Evolutionary conservation across 1,284 basidiomycete species (phyloP), one percentile per base, ranked within the genome.

Genomic region (Naganishia albida): DNA sequence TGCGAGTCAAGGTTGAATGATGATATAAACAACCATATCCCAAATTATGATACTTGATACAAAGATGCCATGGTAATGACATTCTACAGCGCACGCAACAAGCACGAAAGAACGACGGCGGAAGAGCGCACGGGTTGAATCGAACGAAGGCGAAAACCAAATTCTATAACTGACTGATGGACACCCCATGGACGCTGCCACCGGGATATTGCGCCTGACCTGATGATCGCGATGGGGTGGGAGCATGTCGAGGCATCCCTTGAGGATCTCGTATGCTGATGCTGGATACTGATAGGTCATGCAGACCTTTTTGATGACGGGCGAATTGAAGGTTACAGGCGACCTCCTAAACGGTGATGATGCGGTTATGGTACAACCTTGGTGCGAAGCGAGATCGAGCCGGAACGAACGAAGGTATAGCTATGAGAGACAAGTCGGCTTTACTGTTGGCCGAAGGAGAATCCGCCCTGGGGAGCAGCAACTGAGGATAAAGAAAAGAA

Each of bases 381-480:
- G 54, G n/a, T 30, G 40, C 18, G 25, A 49, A 64, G 40, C 40
- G 63, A 64, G 16, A 49, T 64, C 28, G 25, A 43, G 43, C 39
- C 51, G 23, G 28, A 46, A 18, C 7, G 28, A 20, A 43, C 49
- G 34, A 38, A 48, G 26, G 28, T 46, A 44, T 39, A 25, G 26
- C 38, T 46, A 25, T 16, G 56, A 51, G 23, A 56, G 18, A 38
- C 26, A 12, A 30, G 46, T 18, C 20, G 12, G 30, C 43, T 42
- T 46, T 50, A 55, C 40, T 56, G 42, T 49, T 54, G 50, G 50
- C 81, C 91, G 75, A 97, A 97, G 77, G 86, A 91, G 85, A 97
- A 97, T 26, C 94, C 93, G 69, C 93, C 93, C 77, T 93, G 89
- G 68, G 94, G 93, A 48, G 89, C 91, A 72, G 84, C 85, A 70